Base-by-base conservation (phyloP, 2,329 filamentous ascomycete genomes). In the Bipolaris gigantea region DNA sequence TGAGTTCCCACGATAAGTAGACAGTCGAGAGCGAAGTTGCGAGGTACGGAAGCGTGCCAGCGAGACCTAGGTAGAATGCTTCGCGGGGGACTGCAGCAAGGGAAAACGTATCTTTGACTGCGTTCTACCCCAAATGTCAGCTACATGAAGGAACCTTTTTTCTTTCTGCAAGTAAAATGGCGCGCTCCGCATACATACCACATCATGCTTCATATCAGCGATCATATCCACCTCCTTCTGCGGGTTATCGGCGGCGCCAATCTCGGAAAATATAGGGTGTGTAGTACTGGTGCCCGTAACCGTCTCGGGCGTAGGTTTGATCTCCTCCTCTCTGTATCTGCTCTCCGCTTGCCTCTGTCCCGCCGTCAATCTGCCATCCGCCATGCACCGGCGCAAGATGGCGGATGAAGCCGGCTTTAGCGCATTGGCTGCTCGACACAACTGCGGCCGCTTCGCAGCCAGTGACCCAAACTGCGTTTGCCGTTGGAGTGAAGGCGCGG, bases 1-100 rank as follows among this genome's bases (percentile, higher is more conserved):
- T 92, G 61, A 96, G 85, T 67, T 94, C 86, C 82, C 87, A 96
- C 2, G 90, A 85, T 35, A 95, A 85, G 71, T 86, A 92, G 49
- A 95, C 82, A 0, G 92, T 96, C 32, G 89, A 85, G 3, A 92
- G 70, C 0, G 92, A 96, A 4, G 92, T 97, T 38, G 82, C 89
- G 9, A 95, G 79, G 75, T 96, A 97, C 4, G 79, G 79, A 15
- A 81, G 60, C 2, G 80, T 78, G 59, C 79, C 79, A n/a, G 79
- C 79, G 56, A 81, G 70, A 43, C 79, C 79, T 55, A 81, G 75
- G 59, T 74, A 75, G 64, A 77, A 78, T n/a, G 79, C 79, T 59
- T 80, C 73, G 19, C 67, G 71, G 15, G 79, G 79, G 9, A 81
- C 79, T 11, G 73, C 70, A 18, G 67, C 61, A 30, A 81, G 65